These are phyloP conservation scores for Aspergillus pseudoviridinutans DNA, from an alignment of 2,329 filamentous ascomycete genomes.

Conservation along the genomic window DNA sequence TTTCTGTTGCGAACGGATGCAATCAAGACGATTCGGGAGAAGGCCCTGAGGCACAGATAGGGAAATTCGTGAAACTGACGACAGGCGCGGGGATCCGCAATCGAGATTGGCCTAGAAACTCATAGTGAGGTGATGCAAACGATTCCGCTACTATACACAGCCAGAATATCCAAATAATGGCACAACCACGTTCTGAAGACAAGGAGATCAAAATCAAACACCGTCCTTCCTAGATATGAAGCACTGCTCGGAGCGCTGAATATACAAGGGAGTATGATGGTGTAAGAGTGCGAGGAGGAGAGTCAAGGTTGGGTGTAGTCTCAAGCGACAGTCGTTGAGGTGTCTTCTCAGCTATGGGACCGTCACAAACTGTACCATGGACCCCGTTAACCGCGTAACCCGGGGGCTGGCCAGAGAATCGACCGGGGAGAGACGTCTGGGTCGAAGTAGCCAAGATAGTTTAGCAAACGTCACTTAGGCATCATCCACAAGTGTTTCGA, in stretches of 20 bases:
- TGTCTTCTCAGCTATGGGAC: conserved; percentile 13
- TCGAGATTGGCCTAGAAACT: conserved; percentile 8
- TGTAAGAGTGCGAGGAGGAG: conserved; percentile 3
- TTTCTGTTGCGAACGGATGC: not conserved
- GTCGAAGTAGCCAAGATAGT: not conserved
- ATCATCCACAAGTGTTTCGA: conserved; percentile 7
- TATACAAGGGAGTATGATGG: not conserved
- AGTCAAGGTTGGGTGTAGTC: conserved; percentile 6
- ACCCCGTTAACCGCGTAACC: conserved; percentile 16
- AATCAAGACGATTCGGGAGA: not conserved
- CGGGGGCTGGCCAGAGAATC: not conserved
- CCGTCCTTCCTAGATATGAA: not conserved
- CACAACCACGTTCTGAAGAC: not conserved
- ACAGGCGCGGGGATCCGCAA: conserved; percentile 12
- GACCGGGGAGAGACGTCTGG: not conserved
- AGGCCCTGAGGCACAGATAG: not conserved
- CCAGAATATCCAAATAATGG: not conserved
- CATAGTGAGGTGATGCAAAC: conserved; percentile 12
- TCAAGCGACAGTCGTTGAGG: not conserved
- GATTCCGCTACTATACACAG: conserved; percentile 5
- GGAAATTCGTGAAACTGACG: conserved; percentile 4
- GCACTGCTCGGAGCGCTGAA: not conserved
- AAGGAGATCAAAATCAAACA: conserved; percentile 6
- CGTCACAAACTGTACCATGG: conserved; percentile 21
- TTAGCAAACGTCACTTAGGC: conserved; percentile 11